Percentiles rank a stretch among this genome's conserved stretches.
Evolutionary conservation across 2,329 filamentous ascomycete species (phyloP).

Genomic region (Rhexocercosporidium sp.): DNA sequence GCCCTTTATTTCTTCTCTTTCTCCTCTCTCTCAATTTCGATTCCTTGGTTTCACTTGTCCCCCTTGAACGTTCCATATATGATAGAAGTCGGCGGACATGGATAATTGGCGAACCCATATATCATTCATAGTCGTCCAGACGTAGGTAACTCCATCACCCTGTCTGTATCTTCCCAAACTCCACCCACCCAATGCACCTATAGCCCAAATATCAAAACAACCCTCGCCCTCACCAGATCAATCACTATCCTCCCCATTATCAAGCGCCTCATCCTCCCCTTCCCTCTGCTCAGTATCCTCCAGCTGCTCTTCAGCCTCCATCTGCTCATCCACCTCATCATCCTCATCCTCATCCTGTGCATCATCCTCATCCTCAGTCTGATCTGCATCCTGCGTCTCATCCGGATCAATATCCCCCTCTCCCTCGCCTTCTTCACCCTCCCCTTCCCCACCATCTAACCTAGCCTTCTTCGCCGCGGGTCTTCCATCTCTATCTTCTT

Average conservation of each 20-base stretch:
- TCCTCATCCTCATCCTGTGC: slow-evolving; percentile 57
- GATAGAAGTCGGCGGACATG: no score
- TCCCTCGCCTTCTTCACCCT: slow-evolving; percentile 57
- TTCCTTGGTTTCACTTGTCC: no score
- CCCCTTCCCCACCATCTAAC: slow-evolving; percentile 49
- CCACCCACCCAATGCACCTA: slow-evolving; percentile 20
- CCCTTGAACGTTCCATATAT: no score
- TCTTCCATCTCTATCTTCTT: slow-evolving; percentile 36
- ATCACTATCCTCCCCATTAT: slow-evolving; percentile 58
- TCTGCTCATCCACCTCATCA: slow-evolving; percentile 60
- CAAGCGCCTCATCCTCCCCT: slow-evolving; percentile 61
- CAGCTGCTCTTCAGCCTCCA: slow-evolving; percentile 58
- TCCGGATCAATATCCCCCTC: slow-evolving; percentile 49
- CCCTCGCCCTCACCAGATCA: slow-evolving; percentile 19
- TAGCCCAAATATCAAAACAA: slow-evolving; percentile 3
- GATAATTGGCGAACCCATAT: neutral
- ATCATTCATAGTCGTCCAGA: neutral
- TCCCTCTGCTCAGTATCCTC: slow-evolving; percentile 59
- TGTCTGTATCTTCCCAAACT: slow-evolving; percentile 6
- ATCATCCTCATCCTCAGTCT: slow-evolving; percentile 52
- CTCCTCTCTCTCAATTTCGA: no score
- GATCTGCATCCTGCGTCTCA: slow-evolving; percentile 43
- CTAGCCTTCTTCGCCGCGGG: slow-evolving; percentile 43
- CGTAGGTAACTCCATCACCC: neutral
- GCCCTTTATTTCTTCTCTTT: neutral